Evolutionary conservation across 305 asterid genomes (phyloP), one percentile per base, ranked within the genome.

Genomic region (Salvia sclarea): DNA sequence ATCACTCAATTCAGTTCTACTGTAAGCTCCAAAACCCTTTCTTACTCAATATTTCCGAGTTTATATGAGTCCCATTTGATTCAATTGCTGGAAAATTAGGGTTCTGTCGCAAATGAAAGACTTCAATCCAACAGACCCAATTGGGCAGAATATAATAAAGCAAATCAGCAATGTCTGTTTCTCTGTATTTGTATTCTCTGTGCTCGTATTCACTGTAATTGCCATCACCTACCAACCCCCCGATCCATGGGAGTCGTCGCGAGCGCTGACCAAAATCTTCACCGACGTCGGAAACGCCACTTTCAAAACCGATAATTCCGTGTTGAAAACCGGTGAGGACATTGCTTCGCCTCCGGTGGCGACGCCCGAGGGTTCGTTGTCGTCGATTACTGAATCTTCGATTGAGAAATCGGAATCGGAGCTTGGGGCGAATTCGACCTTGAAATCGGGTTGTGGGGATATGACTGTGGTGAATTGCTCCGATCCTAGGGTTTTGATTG

Each of bases 161-260:
- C 75, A 73, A 2, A 78, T 80, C 2, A 83, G 88, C 85, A 83
- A 83, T 60, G 85, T 78, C 40, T 89, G 98, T 71, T 92, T 87
- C 83, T 89, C 98, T 40, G 86, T 89, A 10, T 92, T 92, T 77
- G 96, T 89, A 2, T 89, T 87, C 79, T 69, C 85, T 6, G 88
- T 80, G 18, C 83, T 83, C 61, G 31, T 80, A 4, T 76, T 86
- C 72, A 89, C 96, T 56, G 86, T 89, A 45, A 76, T 89, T 80
- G 98, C 96, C 66, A 83, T 89, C 62, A 87, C 98, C 22, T 92
- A 92, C 78, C 94, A 92, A 80, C 96, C 98, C 47, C 96, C 98
- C 65, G 96, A 92, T 78, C 95, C 96, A 61, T 89, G 96, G 96
- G 96, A 89, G 65, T 89, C 98, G 31, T 84, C 96, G 5, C 67